phyloP scores from a whole-genome alignment of 2,329 filamentous ascomycete genomes.

The Chrysoporthe austroafricana region DNA sequence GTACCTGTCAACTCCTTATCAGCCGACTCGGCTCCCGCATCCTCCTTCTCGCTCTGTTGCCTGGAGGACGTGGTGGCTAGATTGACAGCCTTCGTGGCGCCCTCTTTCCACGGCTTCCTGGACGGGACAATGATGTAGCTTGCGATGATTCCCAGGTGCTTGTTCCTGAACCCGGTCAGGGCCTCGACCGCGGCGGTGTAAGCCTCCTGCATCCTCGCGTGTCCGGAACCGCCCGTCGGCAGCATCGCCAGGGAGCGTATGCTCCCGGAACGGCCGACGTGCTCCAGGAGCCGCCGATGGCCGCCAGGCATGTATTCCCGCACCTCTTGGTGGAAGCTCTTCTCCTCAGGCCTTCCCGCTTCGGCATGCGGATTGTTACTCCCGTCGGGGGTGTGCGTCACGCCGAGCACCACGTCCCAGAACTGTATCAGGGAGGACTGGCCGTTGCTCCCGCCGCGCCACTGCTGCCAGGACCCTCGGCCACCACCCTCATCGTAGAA shows the following conservation, averaged over 20 bases:
- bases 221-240: conserved; percentile 57
- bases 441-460: conserved; percentile 89
- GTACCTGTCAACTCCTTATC: conserved; percentile 74
- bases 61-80: conserved; percentile 22
- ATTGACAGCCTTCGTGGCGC: conserved; percentile 31
- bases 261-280: conserved; percentile 71
- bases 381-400: conserved; percentile 67
- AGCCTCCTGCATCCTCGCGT: conserved; percentile 41
- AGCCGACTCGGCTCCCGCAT: conserved; percentile 29
- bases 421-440: conserved; percentile 93
- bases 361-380: conserved; percentile 36
- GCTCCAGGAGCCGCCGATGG: conserved; percentile 77
- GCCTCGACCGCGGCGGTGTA: conserved; percentile 78
- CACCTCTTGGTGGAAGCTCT: conserved; percentile 67
- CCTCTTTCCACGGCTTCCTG: conserved; percentile 40
- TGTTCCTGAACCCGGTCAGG: conserved; percentile 76
- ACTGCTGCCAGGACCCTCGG: conserved; percentile 70
- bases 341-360: conserved; percentile 18
- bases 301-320: conserved; percentile 87
- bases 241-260: conserved; percentile 69
- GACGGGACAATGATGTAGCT: conserved; percentile 88
- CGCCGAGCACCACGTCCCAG: conserved; percentile 83
- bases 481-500: conserved; percentile 79
- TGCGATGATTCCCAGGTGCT: conserved; percentile 87
- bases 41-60: conserved; percentile 27